Conservation (phyloP, 176 grass and related monocot genomes). For the Alopecurus myosuroides region DNA sequence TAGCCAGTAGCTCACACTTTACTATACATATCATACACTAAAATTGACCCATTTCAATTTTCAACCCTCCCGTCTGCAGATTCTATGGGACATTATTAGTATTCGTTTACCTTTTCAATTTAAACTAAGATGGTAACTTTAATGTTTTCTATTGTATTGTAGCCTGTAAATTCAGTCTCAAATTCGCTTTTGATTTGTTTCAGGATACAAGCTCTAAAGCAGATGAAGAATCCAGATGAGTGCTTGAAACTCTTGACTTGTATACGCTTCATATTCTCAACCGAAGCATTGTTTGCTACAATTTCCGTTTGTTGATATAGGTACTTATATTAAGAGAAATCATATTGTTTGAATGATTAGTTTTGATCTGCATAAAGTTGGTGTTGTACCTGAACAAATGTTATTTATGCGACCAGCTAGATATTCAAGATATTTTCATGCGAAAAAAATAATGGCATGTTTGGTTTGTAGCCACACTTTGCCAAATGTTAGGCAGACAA, state of each 20-base stretch:
- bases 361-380: background rate
- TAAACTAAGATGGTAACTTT: background rate
- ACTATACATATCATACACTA: background rate
- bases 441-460: background rate
- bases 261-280: background rate
- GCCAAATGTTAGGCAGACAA: background rate
- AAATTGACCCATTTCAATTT: background rate
- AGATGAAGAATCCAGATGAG: conserved; percentile 43
- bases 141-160: background rate
- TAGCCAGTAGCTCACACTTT: background rate
- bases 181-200: conserved; percentile 25
- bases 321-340: background rate
- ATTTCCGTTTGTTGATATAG: background rate
- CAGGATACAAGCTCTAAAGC: conserved; percentile 47
- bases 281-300: background rate
- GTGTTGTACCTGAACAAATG: background rate
- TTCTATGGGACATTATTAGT: background rate
- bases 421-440: background rate
- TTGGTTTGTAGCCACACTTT: no score
- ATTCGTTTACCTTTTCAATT: background rate
- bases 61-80: background rate
- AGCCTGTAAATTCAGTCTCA: conserved; percentile 29
- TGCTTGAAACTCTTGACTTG: background rate
- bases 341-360: background rate
- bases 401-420: background rate